Conservation (phyloP, 208 protist species). For the Leishmania tropica region DNA sequence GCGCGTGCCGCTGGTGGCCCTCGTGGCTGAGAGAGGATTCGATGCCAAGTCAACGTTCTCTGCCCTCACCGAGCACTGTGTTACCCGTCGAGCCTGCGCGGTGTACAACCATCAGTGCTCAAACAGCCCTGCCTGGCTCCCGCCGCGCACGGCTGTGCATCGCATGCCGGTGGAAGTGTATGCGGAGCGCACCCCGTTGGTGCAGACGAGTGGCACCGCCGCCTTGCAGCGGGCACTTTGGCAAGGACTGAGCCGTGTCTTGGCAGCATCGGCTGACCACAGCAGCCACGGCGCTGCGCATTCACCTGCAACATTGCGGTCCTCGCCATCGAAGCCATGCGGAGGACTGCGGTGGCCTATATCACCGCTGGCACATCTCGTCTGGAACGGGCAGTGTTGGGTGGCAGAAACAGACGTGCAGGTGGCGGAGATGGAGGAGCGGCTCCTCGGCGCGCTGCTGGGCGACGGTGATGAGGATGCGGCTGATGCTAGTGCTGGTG, state of each 20-base stretch:
- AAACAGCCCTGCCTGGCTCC: not conserved
- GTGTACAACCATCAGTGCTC: not conserved
- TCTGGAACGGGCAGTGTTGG: conserved; percentile 27
- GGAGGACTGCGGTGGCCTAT: not conserved
- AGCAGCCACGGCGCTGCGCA: not conserved
- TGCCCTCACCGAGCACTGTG: not conserved
- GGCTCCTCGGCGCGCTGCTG: not conserved
- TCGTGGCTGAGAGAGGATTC: conserved; percentile 20
- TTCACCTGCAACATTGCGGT: not conserved
- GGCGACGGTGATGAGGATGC: not conserved
- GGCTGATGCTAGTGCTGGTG: not conserved
- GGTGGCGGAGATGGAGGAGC: conserved; percentile 17
- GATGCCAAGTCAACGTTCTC: not conserved
- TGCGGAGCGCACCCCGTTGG: conserved; percentile 17
- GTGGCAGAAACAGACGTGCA: conserved; percentile 18
- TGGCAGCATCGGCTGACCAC: not conserved
- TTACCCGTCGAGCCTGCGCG: not conserved
- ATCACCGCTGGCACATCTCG: not conserved
- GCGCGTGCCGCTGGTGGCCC: conserved; percentile 17
- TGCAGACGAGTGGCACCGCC: conserved; percentile 1
- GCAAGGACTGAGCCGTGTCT: not conserved
- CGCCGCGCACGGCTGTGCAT: not conserved
- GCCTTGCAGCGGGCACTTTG: conserved; percentile 8
- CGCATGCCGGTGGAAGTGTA: conserved; percentile 21
- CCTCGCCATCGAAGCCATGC: not conserved